A percentile compares a stretch with the other conserved stretches of the same genome.
These are phyloP conservation scores for Umbelopsis isabellina DNA, from an alignment of 192 early-diverging fungal species.

Conservation along the genomic window DNA sequence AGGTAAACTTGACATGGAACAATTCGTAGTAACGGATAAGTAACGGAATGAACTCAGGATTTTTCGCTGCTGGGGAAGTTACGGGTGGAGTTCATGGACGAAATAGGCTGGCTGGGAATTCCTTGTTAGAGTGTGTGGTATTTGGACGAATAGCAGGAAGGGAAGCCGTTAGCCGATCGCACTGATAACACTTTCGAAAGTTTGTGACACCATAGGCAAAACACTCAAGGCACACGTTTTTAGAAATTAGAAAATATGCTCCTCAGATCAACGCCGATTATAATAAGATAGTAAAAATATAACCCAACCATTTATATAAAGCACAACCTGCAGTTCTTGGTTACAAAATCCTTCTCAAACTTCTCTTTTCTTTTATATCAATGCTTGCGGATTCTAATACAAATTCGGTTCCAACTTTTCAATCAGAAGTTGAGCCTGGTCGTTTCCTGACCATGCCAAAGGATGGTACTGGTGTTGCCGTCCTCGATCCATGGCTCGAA, in stretches of 20 bases:
- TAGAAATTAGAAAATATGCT: not conserved
- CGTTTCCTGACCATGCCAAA: constrained; percentile 30
- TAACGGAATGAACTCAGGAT: constrained; percentile 50
- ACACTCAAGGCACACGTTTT: not conserved
- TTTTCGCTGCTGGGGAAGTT: constrained; percentile 80
- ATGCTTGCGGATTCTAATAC: constrained; percentile 10
- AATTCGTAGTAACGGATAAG: not conserved
- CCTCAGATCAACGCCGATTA: constrained; percentile 19
- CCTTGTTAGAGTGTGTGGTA: constrained; percentile 81
- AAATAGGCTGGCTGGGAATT: constrained; percentile 82
- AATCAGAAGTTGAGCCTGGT: constrained; percentile 37
- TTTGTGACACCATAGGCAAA: constrained; percentile 14
- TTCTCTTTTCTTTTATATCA: not conserved
- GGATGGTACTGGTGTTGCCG: constrained; percentile 69
- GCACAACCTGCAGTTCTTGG: not conserved
- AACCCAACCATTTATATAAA: not conserved
- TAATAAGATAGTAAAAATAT: not conserved
- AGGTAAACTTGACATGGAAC: not conserved
- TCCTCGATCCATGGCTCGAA: constrained; percentile 79
- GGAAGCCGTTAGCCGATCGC: constrained; percentile 22
- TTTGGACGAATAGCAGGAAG: constrained; percentile 78
- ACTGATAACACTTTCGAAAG: not conserved
- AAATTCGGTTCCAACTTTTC: constrained; percentile 14
- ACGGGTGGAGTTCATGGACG: constrained; percentile 84
- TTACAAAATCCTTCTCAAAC: not conserved